A percentile compares a stretch with the other conserved stretches of the same genome.
These are phyloP conservation scores for Lunularia cruciata DNA, from an alignment of 225 moss, liverwort and hornwort genomes.

Conservation along the genomic window DNA sequence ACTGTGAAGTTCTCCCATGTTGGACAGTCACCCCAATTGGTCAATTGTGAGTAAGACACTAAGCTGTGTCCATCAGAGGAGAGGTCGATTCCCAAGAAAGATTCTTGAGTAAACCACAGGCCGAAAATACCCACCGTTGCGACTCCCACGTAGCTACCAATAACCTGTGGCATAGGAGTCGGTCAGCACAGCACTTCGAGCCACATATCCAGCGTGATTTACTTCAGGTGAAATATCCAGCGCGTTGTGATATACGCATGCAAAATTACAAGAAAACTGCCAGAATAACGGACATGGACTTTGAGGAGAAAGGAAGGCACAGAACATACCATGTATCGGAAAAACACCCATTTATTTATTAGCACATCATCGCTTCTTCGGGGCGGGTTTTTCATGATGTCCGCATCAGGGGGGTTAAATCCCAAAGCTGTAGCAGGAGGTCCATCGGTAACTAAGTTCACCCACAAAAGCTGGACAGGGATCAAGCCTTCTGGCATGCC, in stretches of 20 bases:
- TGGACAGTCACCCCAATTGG: slow-evolving; percentile 80
- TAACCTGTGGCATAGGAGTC: slow-evolving; percentile 70
- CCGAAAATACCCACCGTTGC: slow-evolving; percentile 92
- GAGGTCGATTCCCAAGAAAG: slow-evolving; percentile 83
- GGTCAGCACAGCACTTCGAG: no score
- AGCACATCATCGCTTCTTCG: slow-evolving; percentile 79
- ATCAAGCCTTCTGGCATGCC: slow-evolving; percentile 95
- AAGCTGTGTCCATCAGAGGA: slow-evolving; percentile 71
- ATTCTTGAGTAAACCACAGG: slow-evolving; percentile 84
- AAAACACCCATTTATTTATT: slow-evolving; percentile 84
- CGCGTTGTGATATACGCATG: no score
- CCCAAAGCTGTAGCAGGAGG: slow-evolving; percentile 95
- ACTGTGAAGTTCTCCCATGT: slow-evolving; percentile 82
- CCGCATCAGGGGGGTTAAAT: slow-evolving; percentile 90
- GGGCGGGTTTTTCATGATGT: slow-evolving; percentile 88
- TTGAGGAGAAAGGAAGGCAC: neutral
- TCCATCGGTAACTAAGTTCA: slow-evolving; percentile 96
- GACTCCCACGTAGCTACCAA: slow-evolving; percentile 85
- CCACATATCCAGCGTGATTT: no score
- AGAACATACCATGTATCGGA: slow-evolving; percentile 84
- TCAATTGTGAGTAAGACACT: slow-evolving; percentile 70
- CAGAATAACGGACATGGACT: no score
- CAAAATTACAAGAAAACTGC: neutral
- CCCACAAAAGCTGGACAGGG: slow-evolving; percentile 94
- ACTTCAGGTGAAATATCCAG: no score